Base-by-base conservation (phyloP, 164 flowering plant genomes). In the Vitis rotundifolia region DNA sequence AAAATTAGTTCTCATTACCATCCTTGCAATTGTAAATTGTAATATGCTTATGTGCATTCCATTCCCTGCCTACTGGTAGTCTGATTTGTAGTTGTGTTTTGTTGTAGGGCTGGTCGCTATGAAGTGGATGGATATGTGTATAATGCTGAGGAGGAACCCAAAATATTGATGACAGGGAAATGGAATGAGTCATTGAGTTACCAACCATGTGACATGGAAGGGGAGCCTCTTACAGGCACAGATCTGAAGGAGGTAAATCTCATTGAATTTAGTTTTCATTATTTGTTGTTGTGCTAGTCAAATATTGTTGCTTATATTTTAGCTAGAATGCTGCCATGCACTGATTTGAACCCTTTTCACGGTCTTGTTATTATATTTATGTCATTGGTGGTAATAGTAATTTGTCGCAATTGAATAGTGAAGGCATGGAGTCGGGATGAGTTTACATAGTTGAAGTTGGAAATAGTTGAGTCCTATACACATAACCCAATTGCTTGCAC, bases 111-210 rank as follows among this genome's bases (percentile, higher is more conserved):
- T 80, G 87, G 87, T 74, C 88, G 97, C 14, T 91, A 85, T 81
- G 97, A 89, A 76, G 89, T 89, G 55, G 97, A 91, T 86, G 97
- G 97, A 62, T 91, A 91, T 79, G 89, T 88, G 1, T 91, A 91
- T 70, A 83, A 88, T 80, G 79, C 91, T 62, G 73, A 73, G 13
- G 97, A 91, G 71, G 91, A 91, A 59, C 97, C 97, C 14, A 83
- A 91, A 73, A 84, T 89, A 61, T 80, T 91, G 83, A 91, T 91
- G 89, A 89, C 89, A 47, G 95, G 97, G 63, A 89, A 91, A 77
- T 90, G 91, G 92, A 88, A 92, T 71, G 86, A 88, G 75, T 83
- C 85, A 65, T 75, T 92, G 86, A 87, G 86, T 72, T 92, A 88
- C 70, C 97, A 92, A 70, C 91, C 87, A 8, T 90, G 97, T 76